Evolutionary conservation across 2,329 filamentous ascomycete genomes (phyloP).

Genomic region (Nannizzia gypsea): DNA sequence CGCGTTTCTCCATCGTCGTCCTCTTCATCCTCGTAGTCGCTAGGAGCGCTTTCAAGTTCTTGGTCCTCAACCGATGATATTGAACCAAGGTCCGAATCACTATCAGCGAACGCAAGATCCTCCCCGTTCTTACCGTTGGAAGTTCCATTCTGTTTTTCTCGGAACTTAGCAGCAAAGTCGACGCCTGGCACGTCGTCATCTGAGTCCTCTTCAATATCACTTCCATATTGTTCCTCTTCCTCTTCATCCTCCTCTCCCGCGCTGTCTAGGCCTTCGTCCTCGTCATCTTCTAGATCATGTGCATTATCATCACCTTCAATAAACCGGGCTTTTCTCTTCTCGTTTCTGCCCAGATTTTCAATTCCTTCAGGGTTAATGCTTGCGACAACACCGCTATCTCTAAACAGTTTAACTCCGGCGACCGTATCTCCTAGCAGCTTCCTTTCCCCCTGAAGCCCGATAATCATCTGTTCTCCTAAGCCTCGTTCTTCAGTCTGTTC

Average conservation of each 20-base stretch:
- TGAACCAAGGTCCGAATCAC: constrained; percentile 90
- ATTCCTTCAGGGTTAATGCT: constrained; percentile 41
- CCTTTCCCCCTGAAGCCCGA: constrained; percentile 73
- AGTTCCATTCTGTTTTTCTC: constrained; percentile 41
- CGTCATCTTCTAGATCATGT: constrained; percentile 46
- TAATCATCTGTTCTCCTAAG: constrained; percentile 89
- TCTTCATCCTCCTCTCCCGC: constrained; percentile 44
- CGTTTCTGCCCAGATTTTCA: constrained; percentile 46
- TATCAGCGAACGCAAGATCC: constrained; percentile 85
- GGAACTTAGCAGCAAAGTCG: constrained; percentile 34
- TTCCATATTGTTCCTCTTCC: constrained; percentile 31
- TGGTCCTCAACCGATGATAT: constrained; percentile 54
- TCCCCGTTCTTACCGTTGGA: constrained; percentile 46
- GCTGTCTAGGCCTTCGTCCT: constrained; percentile 43
- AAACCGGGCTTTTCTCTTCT: constrained; percentile 40
- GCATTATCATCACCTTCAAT: constrained; percentile 39
- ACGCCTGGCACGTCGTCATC: constrained; percentile 27
- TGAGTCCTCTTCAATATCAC: constrained; percentile 25
- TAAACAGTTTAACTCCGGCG: constrained; percentile 74
- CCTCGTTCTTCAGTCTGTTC: constrained; percentile 59
- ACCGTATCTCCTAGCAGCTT: constrained; percentile 71
- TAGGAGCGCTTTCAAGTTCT: constrained; percentile 39
- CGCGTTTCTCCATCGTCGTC: constrained; percentile 60
- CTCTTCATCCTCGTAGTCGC: constrained; percentile 49
- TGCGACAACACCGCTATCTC: constrained; percentile 54